Evolutionary conservation across 345 rosid genomes (phyloP), one percentile per base, ranked within the genome.

Genomic region (Syzygium jambos): DNA sequence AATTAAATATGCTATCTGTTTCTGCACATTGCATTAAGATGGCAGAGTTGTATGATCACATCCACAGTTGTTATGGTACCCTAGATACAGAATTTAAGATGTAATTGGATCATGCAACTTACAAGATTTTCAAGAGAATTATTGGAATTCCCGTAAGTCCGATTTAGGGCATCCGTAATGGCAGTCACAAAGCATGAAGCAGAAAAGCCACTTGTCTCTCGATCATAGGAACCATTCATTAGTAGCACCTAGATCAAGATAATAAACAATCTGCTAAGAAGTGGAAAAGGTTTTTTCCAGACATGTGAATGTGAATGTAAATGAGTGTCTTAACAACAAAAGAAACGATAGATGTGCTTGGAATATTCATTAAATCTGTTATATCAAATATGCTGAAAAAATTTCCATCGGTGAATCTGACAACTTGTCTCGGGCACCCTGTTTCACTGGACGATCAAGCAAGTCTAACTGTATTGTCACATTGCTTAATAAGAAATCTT

Each of bases 161-260:
- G 92, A 90, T 95, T 96, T 68, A 96, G 91, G 90, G 97, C 97
- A 87, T 95, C 95, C 1, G 96, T 89, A 86, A 97, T 92, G 88
- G 97, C 97, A 87, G 93, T 93, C 52, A 97, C 95, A 92, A 95
- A 97, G 90, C 91, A 93, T 5, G 98, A 97, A 86, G 98, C 97
- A 86, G 97, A 91, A 90, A 95, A 95, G 88, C 94, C 94, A 85
- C 87, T 91, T 29, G 98, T 96, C 93, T 97, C 98, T 38, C 98
- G 92, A 93, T 97, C 99, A 91, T 90, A 94, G 2, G 93, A 90
- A 87, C 99, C 95, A 82, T 97, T 96, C 93, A 97, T 87, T 86
- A 97, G 86, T 83, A 96, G 96, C 7, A 97, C 98, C 98, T 96
- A 86, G 55, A 73, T 34, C 34, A n/a, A 51, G 22, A 86, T 49